A percentile compares a stretch with the other conserved stretches of the same genome.
Evolutionary conservation across 2,329 filamentous ascomycete genomes (phyloP).

Genomic region (Hawksworthiomyces lignivorus): DNA sequence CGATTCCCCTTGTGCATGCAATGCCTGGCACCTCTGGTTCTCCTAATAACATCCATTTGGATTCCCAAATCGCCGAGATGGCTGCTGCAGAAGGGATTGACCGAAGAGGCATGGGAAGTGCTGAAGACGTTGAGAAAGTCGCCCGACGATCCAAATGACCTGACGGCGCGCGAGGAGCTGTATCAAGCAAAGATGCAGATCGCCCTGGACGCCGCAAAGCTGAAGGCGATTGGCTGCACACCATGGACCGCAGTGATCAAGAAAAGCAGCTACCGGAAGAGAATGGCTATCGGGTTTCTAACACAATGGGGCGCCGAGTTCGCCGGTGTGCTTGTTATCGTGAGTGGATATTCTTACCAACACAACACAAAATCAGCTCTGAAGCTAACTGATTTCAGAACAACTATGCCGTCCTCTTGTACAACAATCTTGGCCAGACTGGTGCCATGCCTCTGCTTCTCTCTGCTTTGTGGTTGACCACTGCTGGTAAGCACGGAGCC

Average conservation of each 20-base stretch:
- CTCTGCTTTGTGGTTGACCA: constrained; percentile 32
- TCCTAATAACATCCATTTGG: constrained; percentile 32
- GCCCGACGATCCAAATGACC: constrained; percentile 29
- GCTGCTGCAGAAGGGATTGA: constrained; percentile 37
- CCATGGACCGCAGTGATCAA: constrained; percentile 37
- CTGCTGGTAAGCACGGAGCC: constrained; percentile 24
- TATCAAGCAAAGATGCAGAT: constrained; percentile 40
- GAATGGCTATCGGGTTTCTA: constrained; percentile 43
- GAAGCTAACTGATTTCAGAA: constrained; percentile 19
- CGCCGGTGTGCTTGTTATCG: constrained; percentile 41
- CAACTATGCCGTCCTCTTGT: constrained; percentile 31
- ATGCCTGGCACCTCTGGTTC: constrained; percentile 23
- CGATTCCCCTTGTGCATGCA: constrained; percentile 36
- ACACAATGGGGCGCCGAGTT: constrained; percentile 47
- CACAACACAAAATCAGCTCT: too few species aligned
- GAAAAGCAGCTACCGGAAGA: constrained; percentile 40
- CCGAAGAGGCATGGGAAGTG: constrained; percentile 37
- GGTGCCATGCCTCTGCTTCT: constrained; percentile 32
- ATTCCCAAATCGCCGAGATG: constrained; percentile 40
- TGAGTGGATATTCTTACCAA: too few species aligned
- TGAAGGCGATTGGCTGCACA: constrained; percentile 29
- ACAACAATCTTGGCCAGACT: constrained; percentile 30
- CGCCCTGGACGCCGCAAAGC: constrained; percentile 31
- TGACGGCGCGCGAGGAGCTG: constrained; percentile 37
- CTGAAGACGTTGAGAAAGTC: constrained; percentile 31